Conservation (phyloP, 2,329 filamentous ascomycete species). For the Fusarium sp. region DNA sequence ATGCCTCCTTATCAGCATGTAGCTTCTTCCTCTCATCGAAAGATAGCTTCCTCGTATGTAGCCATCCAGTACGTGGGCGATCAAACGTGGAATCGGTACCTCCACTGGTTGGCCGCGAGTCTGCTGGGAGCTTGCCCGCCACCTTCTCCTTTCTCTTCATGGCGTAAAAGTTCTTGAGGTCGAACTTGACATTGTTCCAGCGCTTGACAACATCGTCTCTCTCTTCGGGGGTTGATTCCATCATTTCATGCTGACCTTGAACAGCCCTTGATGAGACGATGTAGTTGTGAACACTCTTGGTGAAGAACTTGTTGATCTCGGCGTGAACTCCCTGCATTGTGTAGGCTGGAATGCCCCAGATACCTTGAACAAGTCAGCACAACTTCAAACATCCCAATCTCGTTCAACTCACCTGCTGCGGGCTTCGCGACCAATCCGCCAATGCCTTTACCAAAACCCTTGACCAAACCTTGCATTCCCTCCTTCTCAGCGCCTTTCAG, state of each 20-base stretch:
- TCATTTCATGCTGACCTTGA: constrained; percentile 78
- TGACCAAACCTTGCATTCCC: constrained; percentile 72
- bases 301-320: constrained; percentile 78
- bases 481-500: constrained; percentile 67
- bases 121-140: constrained; percentile 49
- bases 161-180: constrained; percentile 71
- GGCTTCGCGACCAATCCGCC: constrained; percentile 86
- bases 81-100: constrained; percentile 34
- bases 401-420: constrained; percentile 71
- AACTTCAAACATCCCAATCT: background rate
- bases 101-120: constrained; percentile 20
- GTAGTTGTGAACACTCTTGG: constrained; percentile 80
- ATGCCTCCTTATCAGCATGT: constrained; percentile 60
- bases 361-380: constrained; percentile 52
- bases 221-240: constrained; percentile 67
- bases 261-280: constrained; percentile 81
- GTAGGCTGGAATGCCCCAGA: constrained; percentile 82
- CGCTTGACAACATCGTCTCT: constrained; percentile 71
- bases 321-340: constrained; percentile 86
- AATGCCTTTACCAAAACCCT: constrained; percentile 85
- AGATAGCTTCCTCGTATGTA: constrained; percentile 60
- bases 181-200: constrained; percentile 72
- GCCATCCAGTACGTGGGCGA: constrained; percentile 59
- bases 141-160: constrained; percentile 61
- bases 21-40: constrained; percentile 65